Evolutionary conservation across 2,329 filamentous ascomycete genomes (phyloP).

Genomic region (Phialemoniopsis sp.): DNA sequence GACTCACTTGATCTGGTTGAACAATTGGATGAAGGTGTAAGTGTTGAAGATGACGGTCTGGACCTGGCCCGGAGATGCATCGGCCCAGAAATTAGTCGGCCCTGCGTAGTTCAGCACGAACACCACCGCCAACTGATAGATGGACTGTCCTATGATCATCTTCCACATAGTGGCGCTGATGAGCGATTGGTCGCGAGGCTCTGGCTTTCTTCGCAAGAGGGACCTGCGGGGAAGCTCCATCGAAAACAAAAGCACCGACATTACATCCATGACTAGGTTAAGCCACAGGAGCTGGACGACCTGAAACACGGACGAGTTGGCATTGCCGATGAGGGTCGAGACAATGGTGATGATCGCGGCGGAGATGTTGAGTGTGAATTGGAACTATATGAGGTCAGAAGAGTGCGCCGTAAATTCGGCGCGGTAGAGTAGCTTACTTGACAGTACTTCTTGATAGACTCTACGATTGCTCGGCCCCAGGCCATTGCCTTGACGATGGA

Average conservation of each 20-base stretch:
- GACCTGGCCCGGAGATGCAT: conserved; percentile 29
- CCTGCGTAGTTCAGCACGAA: conserved; percentile 60
- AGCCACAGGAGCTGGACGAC: conserved; percentile 60
- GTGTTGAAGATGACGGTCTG: conserved; percentile 78
- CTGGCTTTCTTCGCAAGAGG: conserved; percentile 35
- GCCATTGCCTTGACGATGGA: conserved; percentile 57
- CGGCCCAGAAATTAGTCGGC: conserved; percentile 37
- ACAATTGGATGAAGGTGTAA: conserved; percentile 88
- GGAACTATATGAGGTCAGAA: conserved; percentile 51
- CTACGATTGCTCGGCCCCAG: conserved; percentile 60
- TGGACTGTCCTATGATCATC: conserved; percentile 72
- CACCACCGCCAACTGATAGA: conserved; percentile 63
- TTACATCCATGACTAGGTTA: conserved; percentile 61
- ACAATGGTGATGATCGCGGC: conserved; percentile 57
- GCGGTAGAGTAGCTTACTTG: too few species aligned
- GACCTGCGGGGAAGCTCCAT: conserved; percentile 39
- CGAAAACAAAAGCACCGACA: conserved; percentile 50
- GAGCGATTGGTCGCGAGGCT: conserved; percentile 18
- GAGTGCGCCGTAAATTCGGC: too few species aligned
- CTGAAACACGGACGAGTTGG: conserved; percentile 49
- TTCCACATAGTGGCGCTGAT: conserved; percentile 77
- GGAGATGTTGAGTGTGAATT: conserved; percentile 60
- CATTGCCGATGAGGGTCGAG: conserved; percentile 46
- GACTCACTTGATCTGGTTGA: conserved; percentile 67
- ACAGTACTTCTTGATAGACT: conserved; percentile 53